These are phyloP conservation scores for Keqinozyma sinolaborantium DNA, from an alignment of 1,139 yeast species.

Conservation along the genomic window DNA sequence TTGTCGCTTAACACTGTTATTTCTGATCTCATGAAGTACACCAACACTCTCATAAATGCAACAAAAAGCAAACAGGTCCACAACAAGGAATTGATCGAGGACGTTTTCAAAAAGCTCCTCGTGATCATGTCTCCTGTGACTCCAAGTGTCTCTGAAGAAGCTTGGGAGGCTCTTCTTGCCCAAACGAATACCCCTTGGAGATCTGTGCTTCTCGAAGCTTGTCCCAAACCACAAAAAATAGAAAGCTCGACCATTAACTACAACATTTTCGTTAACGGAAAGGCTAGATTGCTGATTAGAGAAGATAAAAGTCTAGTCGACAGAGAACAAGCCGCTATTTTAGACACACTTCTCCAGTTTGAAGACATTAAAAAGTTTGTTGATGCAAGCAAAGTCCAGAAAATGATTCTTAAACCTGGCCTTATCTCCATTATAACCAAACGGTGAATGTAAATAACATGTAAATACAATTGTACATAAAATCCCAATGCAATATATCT, in stretches of 20 bases:
- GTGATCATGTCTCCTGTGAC: conserved; percentile 67
- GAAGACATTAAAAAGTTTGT: conserved; percentile 9
- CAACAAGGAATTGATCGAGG: conserved; percentile 25
- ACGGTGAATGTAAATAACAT: conserved; percentile 3
- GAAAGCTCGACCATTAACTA: conserved; percentile 35
- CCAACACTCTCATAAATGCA: conserved; percentile 49
- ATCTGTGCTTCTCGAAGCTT: conserved; percentile 51
- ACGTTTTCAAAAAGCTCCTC: conserved; percentile 51
- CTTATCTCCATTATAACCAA: conserved; percentile 22
- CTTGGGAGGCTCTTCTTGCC: conserved; percentile 55
- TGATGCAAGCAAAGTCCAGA: conserved; percentile 10
- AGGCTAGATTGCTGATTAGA: conserved; percentile 48
- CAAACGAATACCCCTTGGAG: conserved; percentile 32
- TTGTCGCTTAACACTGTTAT: conserved; percentile 78
- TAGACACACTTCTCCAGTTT: conserved; percentile 11
- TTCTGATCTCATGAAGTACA: conserved; percentile 85
- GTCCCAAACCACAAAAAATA: conserved; percentile 46
- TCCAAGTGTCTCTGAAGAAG: conserved; percentile 82
- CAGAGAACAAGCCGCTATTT: conserved; percentile 19
- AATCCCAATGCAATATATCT: conserved; percentile 1
- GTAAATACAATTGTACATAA: conserved; percentile 3
- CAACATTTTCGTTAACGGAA: conserved; percentile 69
- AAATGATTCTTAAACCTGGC: conserved; percentile 23
- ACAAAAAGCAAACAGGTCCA: conserved; percentile 23
- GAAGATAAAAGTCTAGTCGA: conserved; percentile 30